Conservation (phyloP, 495 filamentous ascomycete genomes). For the Aspergillus mulundensis region DNA sequence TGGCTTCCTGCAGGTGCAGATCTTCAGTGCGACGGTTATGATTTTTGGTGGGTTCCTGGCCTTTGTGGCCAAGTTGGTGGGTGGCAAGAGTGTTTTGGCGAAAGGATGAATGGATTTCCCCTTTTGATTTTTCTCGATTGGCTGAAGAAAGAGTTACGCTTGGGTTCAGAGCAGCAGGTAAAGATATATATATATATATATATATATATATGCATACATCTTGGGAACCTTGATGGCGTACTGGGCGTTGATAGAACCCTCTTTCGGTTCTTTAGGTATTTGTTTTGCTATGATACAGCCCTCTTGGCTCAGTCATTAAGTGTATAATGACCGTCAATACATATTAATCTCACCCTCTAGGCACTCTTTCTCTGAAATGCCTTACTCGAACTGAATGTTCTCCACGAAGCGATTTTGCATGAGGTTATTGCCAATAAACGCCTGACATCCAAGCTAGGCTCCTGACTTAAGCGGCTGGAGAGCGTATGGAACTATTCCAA, state of each 20-base stretch:
- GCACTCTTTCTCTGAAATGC: background rate
- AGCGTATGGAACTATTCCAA: background rate
- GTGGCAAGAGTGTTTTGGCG: background rate
- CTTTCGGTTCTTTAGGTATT: too few species aligned
- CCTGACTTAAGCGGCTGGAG: background rate
- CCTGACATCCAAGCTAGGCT: background rate
- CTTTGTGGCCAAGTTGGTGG: background rate
- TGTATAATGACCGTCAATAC: too few species aligned
- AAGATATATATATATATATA: too few species aligned
- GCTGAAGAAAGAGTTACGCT: too few species aligned
- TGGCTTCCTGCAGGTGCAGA: constrained; percentile 35
- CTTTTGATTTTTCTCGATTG: too few species aligned
- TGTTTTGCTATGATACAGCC: too few species aligned
- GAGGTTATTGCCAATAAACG: background rate
- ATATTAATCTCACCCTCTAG: too few species aligned
- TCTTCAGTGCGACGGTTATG: constrained; percentile 47
- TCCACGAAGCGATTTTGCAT: background rate
- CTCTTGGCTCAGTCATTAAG: too few species aligned
- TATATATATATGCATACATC: too few species aligned
- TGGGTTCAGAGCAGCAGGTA: too few species aligned
- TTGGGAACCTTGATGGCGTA: too few species aligned
- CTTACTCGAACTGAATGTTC: background rate
- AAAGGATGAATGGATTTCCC: background rate
- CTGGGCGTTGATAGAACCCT: too few species aligned
- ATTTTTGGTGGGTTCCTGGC: constrained; percentile 13